Evolutionary conservation across 257 asterid species (phyloP), one percentile per base, ranked within the genome.

Genomic region (Jacaranda mimosifolia): DNA sequence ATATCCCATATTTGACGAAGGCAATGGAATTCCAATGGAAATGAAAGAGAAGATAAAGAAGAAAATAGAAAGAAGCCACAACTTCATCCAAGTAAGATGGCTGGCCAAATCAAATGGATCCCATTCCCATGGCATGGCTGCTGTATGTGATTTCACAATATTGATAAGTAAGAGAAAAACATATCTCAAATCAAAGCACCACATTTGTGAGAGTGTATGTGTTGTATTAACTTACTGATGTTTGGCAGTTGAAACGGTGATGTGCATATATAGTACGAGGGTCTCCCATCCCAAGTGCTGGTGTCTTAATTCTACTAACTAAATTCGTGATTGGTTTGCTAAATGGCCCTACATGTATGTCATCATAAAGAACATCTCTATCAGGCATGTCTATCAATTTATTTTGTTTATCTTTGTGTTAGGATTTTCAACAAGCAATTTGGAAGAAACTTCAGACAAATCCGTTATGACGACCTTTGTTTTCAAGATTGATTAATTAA

Each of bases 41-140:
- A 77, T 10, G 55, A 77, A 77, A 10, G 81, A 45, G 9, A 70
- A 59, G 17, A 78, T 15, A 13, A 77, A 69, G 58, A 77, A 21
- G 2, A 77, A 70, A 10, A 49, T 21, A 4, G 10, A 12, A 17
- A 77, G 18, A 38, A 76, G 49, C 68, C 63, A 59, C 49, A 70
- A 70, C 42, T 78, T 69, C 10, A 51, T 46, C 59, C 70, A 70
- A 36, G 76, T 77, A 4, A 48, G 63, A 45, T 68, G 17, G 51
- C 17, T 21, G 9, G 53, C 17, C 40, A 70, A 15, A 49, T 32
- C 15, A 68, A 57, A 79, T 39, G 74, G 69, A 79, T 79, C 69
- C 57, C 68, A 65, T 53, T 65, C 70, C 53, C 67, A 70, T 15
- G 38, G 76, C 48, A 7, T 52, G 38, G 63, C 53, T 8, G 2